phyloP scores from a whole-genome alignment of 2,329 filamentous ascomycete species.

The Graphilbum ipis-grandicollis region DNA sequence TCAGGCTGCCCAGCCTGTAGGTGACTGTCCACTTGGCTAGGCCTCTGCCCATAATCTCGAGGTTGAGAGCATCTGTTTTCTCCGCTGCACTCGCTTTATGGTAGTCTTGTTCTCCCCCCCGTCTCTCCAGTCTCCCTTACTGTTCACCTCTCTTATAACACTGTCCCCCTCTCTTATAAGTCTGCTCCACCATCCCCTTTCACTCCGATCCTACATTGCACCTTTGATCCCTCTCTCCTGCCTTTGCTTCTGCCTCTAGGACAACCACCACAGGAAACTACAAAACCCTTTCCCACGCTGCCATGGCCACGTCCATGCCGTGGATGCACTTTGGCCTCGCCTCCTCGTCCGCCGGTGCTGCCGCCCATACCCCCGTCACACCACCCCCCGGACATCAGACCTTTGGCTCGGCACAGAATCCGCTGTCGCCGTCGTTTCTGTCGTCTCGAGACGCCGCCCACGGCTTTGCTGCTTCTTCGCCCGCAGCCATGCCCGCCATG shows the following conservation, averaged over 20 bases:
- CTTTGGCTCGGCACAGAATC: conserved; percentile 12
- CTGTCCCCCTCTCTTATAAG: no score
- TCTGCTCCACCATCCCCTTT: neutral
- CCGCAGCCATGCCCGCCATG: no score
- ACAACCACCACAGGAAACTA: neutral
- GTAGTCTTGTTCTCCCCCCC: neutral
- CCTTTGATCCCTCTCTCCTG: neutral
- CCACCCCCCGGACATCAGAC: conserved; percentile 21
- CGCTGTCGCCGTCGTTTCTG: conserved; percentile 8
- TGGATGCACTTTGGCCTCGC: conserved; percentile 12
- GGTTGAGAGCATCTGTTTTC: no score
- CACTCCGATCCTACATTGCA: neutral
- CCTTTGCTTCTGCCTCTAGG: neutral
- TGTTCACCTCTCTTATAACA: no score
- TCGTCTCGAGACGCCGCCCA: no score
- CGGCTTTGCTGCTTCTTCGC: no score
- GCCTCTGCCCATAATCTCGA: no score
- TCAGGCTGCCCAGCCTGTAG: no score
- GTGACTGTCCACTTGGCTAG: no score
- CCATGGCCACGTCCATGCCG: conserved; percentile 13
- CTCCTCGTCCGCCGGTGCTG: conserved; percentile 15
- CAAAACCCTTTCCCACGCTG: neutral
- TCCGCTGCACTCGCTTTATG: no score
- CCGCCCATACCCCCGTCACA: conserved; percentile 19
- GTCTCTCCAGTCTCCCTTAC: no score